A percentile compares a stretch with the other conserved stretches of the same genome.
Evolutionary conservation across 2,329 filamentous ascomycete species (phyloP).

Genomic region (Chalara sp.): DNA sequence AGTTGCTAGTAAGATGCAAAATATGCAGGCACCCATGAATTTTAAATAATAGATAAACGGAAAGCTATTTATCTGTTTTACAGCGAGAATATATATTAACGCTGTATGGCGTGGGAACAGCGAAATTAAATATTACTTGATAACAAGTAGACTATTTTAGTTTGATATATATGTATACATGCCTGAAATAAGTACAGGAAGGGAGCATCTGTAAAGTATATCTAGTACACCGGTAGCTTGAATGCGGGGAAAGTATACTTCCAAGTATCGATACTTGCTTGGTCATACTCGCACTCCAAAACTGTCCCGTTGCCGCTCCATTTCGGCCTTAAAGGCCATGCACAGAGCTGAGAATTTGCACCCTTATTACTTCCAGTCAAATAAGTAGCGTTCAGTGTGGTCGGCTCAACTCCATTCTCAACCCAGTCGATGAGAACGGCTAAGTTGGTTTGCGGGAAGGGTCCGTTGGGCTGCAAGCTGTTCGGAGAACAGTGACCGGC

Average conservation of each 20-base stretch:
- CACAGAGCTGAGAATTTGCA: slow-evolving; percentile 32
- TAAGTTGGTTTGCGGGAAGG: slow-evolving; percentile 49
- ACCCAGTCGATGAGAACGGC: slow-evolving; percentile 65
- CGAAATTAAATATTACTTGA: too few relatives aligned
- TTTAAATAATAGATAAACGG: too few relatives aligned
- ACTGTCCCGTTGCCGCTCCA: slow-evolving; percentile 20
- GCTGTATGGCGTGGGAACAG: too few relatives aligned
- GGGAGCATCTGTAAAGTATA: background rate
- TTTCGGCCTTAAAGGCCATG: slow-evolving; percentile 32
- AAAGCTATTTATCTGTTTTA: too few relatives aligned
- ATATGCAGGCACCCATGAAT: too few relatives aligned
- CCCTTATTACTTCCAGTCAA: slow-evolving; percentile 26
- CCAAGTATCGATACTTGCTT: slow-evolving; percentile 24
- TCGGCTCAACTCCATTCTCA: slow-evolving; percentile 43
- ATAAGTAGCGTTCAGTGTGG: slow-evolving; percentile 32
- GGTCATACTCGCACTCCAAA: slow-evolving; percentile 23
- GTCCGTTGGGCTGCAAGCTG: slow-evolving; percentile 31
- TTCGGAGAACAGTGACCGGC: slow-evolving; percentile 45
- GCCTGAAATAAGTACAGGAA: too few relatives aligned
- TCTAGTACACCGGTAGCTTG: slow-evolving; percentile 12
- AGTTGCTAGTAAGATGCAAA: too few relatives aligned
- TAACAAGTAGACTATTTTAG: too few relatives aligned
- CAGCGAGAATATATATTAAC: too few relatives aligned
- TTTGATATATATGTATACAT: too few relatives aligned
- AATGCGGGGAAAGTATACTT: slow-evolving; percentile 19